Conservation (phyloP, 1,139 yeast species). For the Debaryomyces coudertii region DNA sequence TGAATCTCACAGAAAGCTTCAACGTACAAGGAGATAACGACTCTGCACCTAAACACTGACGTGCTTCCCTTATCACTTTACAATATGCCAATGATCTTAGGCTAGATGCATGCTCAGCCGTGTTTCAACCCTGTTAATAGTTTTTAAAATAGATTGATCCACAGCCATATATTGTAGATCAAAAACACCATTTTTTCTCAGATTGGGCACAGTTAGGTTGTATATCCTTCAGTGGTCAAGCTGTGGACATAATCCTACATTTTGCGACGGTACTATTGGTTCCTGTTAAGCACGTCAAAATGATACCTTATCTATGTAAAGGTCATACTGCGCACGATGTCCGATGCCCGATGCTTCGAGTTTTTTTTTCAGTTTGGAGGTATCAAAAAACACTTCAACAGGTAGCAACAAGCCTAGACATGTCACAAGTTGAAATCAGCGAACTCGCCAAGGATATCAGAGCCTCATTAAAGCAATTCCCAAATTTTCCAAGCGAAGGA, state of each 20-base stretch:
- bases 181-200: too few relatives aligned
- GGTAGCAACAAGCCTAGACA: not conserved
- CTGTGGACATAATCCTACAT: not conserved
- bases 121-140: too few relatives aligned
- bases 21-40: too few relatives aligned
- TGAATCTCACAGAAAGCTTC: too few relatives aligned
- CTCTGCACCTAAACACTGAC: too few relatives aligned
- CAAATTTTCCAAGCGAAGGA: slow-evolving; percentile 93
- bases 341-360: not conserved
- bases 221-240: not conserved
- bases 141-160: too few relatives aligned
- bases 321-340: slow-evolving; percentile 5
- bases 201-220: not conserved
- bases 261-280: not conserved
- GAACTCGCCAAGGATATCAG: slow-evolving; percentile 62
- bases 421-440: slow-evolving; percentile 28
- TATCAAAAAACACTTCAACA: not conserved
- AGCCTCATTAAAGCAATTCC: slow-evolving; percentile 75
- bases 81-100: too few relatives aligned
- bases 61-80: too few relatives aligned
- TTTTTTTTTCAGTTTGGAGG: not conserved
- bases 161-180: too few relatives aligned
- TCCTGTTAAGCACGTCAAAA: not conserved
- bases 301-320: slow-evolving; percentile 2
- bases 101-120: too few relatives aligned